A percentile compares a stretch with the other conserved stretches of the same genome.
phyloP scores from a whole-genome alignment of 2,329 filamentous ascomycete genomes.

The Diaporthe vaccinii region DNA sequence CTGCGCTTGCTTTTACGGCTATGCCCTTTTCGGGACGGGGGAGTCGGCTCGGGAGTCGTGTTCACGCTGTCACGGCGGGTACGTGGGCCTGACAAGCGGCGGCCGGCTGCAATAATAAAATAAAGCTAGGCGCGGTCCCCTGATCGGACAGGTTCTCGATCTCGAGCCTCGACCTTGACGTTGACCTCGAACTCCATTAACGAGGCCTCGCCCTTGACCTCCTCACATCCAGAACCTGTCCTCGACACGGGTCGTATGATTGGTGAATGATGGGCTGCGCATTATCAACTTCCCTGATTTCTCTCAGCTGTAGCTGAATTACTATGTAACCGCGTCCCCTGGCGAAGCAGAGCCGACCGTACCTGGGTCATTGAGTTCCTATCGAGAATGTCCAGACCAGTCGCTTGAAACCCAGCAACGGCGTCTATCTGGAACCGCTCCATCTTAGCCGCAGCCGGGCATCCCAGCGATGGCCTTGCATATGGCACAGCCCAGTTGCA shows the following conservation, averaged over 20 bases:
- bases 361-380: neutral
- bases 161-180: conserved; percentile 20
- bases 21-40: conserved; percentile 29
- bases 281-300: neutral
- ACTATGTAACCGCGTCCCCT: neutral
- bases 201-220: neutral
- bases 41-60: conserved; percentile 1
- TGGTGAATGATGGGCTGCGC: neutral
- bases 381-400: neutral
- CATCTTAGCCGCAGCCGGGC: conserved; percentile 3
- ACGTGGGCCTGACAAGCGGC: neutral
- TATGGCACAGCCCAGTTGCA: neutral
- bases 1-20: conserved; percentile 18
- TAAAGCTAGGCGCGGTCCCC: conserved; percentile 31
- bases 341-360: neutral
- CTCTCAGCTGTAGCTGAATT: neutral
- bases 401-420: neutral
- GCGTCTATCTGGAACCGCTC: neutral
- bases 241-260: neutral
- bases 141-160: conserved; percentile 24
- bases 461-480: neutral
- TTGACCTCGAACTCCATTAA: neutral
- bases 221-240: neutral
- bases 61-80: neutral
- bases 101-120: conserved; percentile 8